Evolutionary conservation across 306 rosid species (phyloP), one percentile per base, ranked within the genome.

Genomic region (Heteromeles arbutifolia): DNA sequence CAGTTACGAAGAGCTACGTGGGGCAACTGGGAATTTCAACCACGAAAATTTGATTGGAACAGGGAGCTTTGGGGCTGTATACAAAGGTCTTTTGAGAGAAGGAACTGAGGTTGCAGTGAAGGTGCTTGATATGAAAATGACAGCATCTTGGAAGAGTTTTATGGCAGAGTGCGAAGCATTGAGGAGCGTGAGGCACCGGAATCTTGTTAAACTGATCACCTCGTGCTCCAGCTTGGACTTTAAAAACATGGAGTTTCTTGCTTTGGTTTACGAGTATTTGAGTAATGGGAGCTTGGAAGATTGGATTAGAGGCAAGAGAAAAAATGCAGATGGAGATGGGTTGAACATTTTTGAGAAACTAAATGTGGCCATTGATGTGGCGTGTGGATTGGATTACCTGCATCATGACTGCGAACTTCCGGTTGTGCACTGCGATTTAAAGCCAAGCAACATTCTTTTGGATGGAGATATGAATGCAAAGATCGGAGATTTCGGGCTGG

Each of bases 401-500:
- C 96, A 90, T 76, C 73, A 88, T 83, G 91, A 86, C 6, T 86
- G 80, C 82, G 90, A 86, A 83, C 81, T 63, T 59, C 89, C 90
- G 0, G 84, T 92, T 26, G 92, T 84, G 50, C 98, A 92, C 54
- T 90, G 97, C 71, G 96, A 92, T 82, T 81, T 92, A 72, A 92
- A 92, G 80, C 97, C 97, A 0, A 86, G 89, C 81, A 92, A 92
- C 75, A 81, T 92, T 84, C 91, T 92, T 19, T 66, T 92, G 69
- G 84, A 81, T 73, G 82, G 68, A 70, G 88, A 85, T 14, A 82
- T 90, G 89, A 87, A 80, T 6, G 96, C 96, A 39, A 90, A 89
- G 80, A 77, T 90, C 26, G 98, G 96, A 22, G 96, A 92, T 72
- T 92, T 92, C 32, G 96, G 98, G 57, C 74, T 92, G 65, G 91